phyloP scores from a whole-genome alignment of 768 basidiomycete genomes.

The Tricholoma flavovirens region DNA sequence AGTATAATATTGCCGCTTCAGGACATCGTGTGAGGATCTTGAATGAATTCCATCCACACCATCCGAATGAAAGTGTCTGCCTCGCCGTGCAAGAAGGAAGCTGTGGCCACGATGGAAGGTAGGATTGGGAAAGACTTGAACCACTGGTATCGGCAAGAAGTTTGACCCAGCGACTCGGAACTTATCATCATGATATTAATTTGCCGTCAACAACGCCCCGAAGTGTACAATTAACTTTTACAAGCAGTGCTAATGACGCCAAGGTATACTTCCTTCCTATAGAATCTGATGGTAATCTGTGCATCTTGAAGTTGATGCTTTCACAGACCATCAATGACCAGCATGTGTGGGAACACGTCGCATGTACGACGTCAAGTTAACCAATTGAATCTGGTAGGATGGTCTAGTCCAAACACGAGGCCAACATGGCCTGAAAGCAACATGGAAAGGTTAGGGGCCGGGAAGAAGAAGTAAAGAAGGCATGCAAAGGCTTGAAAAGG shows the following conservation, averaged over 20 bases:
- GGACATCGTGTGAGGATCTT: too few relatives aligned
- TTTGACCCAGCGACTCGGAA: too few relatives aligned
- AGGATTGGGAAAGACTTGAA: too few relatives aligned
- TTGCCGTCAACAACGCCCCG: neutral
- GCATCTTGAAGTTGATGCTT: neutral
- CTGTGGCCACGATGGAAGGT: too few relatives aligned
- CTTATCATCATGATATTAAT: neutral
- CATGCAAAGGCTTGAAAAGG: neutral
- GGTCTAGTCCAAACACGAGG: neutral
- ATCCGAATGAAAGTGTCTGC: too few relatives aligned
- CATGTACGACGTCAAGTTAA: neutral
- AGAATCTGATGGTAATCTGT: neutral
- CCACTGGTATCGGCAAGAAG: too few relatives aligned
- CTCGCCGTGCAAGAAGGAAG: too few relatives aligned
- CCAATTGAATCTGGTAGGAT: neutral
- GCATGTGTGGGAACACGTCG: neutral
- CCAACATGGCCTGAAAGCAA: neutral
- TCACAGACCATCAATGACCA: neutral
- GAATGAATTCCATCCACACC: too few relatives aligned
- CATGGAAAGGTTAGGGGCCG: neutral
- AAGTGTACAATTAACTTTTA: neutral
- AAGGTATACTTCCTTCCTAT: neutral
- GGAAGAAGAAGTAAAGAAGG: slow-evolving; percentile 1
- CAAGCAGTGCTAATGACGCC: neutral
- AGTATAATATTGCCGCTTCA: too few relatives aligned